Conservation (phyloP, 1,139 yeast species). For the Suhomyces chickasaworum region DNA sequence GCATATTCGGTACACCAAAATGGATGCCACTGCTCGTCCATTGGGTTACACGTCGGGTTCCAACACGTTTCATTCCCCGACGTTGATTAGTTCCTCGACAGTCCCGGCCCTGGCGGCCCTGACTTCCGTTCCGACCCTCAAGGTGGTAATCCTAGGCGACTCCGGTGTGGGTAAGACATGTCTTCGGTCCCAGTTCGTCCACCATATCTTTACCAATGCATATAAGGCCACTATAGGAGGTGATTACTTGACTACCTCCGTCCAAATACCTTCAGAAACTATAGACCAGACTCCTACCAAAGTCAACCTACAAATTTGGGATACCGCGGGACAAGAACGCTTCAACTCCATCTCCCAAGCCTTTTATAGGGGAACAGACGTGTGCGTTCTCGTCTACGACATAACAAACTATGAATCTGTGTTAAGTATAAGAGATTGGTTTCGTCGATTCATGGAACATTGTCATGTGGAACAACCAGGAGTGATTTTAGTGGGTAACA, state of each 20-base stretch:
- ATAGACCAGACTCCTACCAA: slow-evolving; percentile 1
- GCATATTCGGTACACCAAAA: not conserved
- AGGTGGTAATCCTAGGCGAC: slow-evolving; percentile 60
- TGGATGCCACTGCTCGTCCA: not conserved
- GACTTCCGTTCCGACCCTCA: slow-evolving; percentile 34
- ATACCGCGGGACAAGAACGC: slow-evolving; percentile 68
- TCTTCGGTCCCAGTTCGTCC: slow-evolving; percentile 58
- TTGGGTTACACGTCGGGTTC: not conserved
- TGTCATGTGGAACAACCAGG: slow-evolving; percentile 54
- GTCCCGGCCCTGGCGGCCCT: not conserved
- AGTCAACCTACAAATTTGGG: slow-evolving; percentile 61
- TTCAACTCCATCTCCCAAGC: slow-evolving; percentile 62
- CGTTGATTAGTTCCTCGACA: not conserved
- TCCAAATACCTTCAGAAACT: slow-evolving; percentile 17
- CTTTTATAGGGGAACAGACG: slow-evolving; percentile 63
- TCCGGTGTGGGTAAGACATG: slow-evolving; percentile 68
- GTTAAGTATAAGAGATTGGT: slow-evolving; percentile 54
- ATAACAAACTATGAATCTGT: slow-evolving; percentile 58
- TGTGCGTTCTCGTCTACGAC: slow-evolving; percentile 59
- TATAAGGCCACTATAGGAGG: slow-evolving; percentile 67
- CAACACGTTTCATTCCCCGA: not conserved
- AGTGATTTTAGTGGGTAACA: slow-evolving; percentile 58
- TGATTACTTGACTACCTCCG: slow-evolving; percentile 54
- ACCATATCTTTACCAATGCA: slow-evolving; percentile 58
- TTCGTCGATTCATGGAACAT: slow-evolving; percentile 50